These are phyloP conservation scores for Sarcodon aspratus DNA, from an alignment of 768 basidiomycete species.

Conservation along the genomic window DNA sequence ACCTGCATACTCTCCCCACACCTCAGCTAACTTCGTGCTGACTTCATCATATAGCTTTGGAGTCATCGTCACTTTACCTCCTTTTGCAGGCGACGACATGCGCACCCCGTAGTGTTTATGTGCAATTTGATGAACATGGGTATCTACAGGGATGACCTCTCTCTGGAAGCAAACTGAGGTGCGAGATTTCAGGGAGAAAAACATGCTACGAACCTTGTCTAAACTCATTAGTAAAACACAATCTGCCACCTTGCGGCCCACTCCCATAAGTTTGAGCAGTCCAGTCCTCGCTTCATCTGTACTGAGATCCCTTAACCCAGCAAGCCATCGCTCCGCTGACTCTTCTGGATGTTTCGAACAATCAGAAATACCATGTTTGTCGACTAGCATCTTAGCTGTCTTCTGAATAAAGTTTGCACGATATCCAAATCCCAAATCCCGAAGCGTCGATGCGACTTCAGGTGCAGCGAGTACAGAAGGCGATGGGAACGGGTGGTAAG, in stretches of 20 bases:
- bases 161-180: conserved; percentile 28
- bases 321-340: conserved; percentile 51
- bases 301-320: conserved; percentile 31
- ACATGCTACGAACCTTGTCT: conserved; percentile 54
- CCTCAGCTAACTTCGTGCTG: conserved; percentile 39
- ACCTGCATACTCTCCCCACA: conserved; percentile 82
- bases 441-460: conserved; percentile 49
- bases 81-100: conserved; percentile 32
- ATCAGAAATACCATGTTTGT: conserved; percentile 28
- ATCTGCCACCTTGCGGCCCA: conserved; percentile 95
- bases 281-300: conserved; percentile 60
- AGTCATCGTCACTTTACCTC: conserved; percentile 39
- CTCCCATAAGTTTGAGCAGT: conserved; percentile 76
- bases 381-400: conserved; percentile 70
- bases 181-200: background rate
- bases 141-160: conserved; percentile 90
- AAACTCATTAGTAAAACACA: conserved; percentile 89
- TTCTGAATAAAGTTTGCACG: conserved; percentile 83
- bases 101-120: conserved; percentile 65
- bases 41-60: conserved; percentile 71
- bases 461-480: conserved; percentile 56
- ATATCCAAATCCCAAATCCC: conserved; percentile 89
- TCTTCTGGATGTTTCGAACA: conserved; percentile 19
- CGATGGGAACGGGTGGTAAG: conserved; percentile 78
- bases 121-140: conserved; percentile 89